Conservation (phyloP, 2,329 filamentous ascomycete species). For the Fusarium sulawesiense region DNA sequence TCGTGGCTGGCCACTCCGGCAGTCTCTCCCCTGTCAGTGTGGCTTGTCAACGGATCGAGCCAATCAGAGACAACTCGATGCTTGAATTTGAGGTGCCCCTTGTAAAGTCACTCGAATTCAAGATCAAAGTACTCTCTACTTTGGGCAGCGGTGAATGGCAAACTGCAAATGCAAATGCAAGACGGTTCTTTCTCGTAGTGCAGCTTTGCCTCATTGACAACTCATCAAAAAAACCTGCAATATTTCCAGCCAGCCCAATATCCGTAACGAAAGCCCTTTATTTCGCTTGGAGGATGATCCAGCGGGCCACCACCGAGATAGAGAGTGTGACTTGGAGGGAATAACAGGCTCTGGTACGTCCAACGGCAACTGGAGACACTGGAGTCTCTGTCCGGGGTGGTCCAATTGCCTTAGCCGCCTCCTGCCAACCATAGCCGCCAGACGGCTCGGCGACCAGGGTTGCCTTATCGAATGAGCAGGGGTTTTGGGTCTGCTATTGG, state of each 20-base stretch:
- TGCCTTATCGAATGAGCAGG: constrained; percentile 45
- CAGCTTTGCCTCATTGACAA: constrained; percentile 45
- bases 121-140: constrained; percentile 48
- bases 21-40: constrained; percentile 34
- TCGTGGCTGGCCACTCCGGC: constrained; percentile 49
- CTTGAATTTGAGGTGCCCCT: constrained; percentile 31
- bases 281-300: constrained; percentile 24
- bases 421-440: constrained; percentile 52
- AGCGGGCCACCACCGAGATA: constrained; percentile 16
- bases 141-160: constrained; percentile 39
- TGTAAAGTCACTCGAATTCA: constrained; percentile 47
- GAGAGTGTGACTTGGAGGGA: background rate
- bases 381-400: constrained; percentile 20
- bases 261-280: constrained; percentile 14
- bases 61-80: constrained; percentile 30
- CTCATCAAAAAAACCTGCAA: constrained; percentile 42
- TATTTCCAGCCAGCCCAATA: constrained; percentile 38
- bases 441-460: constrained; percentile 46
- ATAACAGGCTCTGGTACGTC: constrained; percentile 23
- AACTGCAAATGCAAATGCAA: constrained; percentile 27
- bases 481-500: constrained; percentile 52
- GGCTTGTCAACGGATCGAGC: constrained; percentile 38
- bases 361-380: constrained; percentile 32
- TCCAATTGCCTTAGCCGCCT: constrained; percentile 43
- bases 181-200: constrained; percentile 14